Conservation (phyloP, 257 asterid genomes). For the Gentiana macrophylla region DNA sequence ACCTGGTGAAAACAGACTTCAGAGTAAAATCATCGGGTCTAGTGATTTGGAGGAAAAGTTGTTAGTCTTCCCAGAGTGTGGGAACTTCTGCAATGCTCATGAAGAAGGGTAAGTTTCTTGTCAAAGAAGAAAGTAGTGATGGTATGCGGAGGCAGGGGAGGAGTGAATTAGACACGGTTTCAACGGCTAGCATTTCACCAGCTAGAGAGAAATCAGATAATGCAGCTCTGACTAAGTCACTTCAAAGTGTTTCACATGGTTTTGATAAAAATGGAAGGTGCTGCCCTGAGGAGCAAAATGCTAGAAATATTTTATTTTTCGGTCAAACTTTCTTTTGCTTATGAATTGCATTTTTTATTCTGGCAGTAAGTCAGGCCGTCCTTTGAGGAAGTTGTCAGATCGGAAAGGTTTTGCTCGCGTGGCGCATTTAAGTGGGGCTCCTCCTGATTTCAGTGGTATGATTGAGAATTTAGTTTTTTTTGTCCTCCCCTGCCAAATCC, state of each 20-base stretch:
- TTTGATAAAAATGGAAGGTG: constrained; percentile 89
- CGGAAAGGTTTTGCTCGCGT: constrained; percentile 88
- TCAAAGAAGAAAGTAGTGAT: constrained; percentile 65
- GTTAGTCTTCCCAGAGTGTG: constrained; percentile 37
- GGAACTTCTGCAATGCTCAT: constrained; percentile 39
- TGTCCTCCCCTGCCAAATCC: neutral
- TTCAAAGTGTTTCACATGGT: constrained; percentile 42
- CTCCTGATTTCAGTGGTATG: constrained; percentile 86
- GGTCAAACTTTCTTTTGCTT: constrained; percentile 11
- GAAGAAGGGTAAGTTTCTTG: constrained; percentile 54
- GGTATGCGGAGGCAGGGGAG: constrained; percentile 89
- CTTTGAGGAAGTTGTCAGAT: constrained; percentile 72
- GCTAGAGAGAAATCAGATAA: constrained; percentile 61
- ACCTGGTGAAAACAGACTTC: constrained; percentile 57
- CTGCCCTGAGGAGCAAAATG: constrained; percentile 11
- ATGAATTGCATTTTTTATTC: constrained; percentile 16
- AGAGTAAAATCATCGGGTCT: constrained; percentile 43
- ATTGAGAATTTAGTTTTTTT: neutral
- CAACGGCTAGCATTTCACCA: constrained; percentile 82
- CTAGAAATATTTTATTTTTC: constrained; percentile 1
- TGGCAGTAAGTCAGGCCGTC: constrained; percentile 89
- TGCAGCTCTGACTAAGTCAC: constrained; percentile 56
- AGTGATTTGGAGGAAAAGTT: constrained; percentile 49
- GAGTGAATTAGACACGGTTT: constrained; percentile 74
- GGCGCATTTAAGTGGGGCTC: constrained; percentile 62